phyloP scores from a whole-genome alignment of 2,329 filamentous ascomycete genomes.

The Aspergillus tamarii region DNA sequence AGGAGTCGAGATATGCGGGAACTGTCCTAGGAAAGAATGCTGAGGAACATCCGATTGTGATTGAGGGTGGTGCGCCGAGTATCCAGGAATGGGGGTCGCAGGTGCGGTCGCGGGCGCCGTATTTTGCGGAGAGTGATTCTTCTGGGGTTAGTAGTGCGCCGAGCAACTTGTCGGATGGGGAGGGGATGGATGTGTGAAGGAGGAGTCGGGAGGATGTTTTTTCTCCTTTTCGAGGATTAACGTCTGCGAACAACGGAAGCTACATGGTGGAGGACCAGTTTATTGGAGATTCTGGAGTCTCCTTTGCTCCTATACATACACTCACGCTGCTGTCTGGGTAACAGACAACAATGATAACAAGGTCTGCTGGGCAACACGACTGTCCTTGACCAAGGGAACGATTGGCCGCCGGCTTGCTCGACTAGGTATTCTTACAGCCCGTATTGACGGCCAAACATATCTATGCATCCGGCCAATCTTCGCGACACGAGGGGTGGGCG shows the following conservation, averaged over 20 bases:
- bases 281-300: background rate
- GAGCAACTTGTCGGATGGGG: constrained; percentile 43
- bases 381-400: background rate
- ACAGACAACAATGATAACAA: background rate
- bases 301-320: background rate
- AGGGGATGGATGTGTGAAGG: constrained; percentile 40
- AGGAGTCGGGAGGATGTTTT: background rate
- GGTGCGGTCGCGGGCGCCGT: constrained; percentile 35
- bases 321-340: background rate
- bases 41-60: constrained; percentile 71
- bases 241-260: background rate
- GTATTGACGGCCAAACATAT: background rate
- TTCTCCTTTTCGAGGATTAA: background rate
- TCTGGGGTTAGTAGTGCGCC: constrained; percentile 45
- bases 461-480: background rate
- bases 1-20: constrained; percentile 82
- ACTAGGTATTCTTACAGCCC: background rate
- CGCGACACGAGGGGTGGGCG: background rate
- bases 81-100: constrained; percentile 66
- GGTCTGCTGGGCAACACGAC: background rate
- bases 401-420: background rate
- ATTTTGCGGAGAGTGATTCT: constrained; percentile 36
- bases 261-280: background rate
- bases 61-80: constrained; percentile 76
- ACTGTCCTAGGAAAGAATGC: constrained; percentile 76